phyloP scores from a whole-genome alignment of 805 yeast genomes.

The Wickerhamia fluorescens region DNA sequence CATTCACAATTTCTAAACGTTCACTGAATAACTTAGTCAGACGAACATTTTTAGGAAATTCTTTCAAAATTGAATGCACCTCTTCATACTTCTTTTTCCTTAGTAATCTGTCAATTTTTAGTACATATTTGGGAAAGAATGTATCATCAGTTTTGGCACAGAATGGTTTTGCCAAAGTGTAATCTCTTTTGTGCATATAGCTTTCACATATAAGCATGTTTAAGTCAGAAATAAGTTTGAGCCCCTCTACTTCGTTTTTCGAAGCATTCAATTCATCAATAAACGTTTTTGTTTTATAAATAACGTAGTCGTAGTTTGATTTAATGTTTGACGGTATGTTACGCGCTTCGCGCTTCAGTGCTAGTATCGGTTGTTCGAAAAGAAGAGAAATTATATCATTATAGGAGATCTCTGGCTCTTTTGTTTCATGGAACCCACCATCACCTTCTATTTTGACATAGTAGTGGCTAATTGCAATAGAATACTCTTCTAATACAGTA shows the following conservation, averaged over 20 bases:
- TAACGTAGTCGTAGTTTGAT: conserved; percentile 37
- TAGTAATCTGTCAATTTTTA: conserved; percentile 30
- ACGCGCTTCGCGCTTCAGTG: conserved; percentile 20
- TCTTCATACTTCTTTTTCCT: conserved; percentile 24
- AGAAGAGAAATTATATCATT: conserved; percentile 16
- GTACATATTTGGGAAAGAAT: conserved; percentile 35
- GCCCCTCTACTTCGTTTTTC: conserved; percentile 7
- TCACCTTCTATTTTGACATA: conserved; percentile 19
- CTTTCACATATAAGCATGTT: conserved; percentile 36
- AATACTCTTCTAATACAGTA: conserved; percentile 37
- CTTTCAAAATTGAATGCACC: conserved; percentile 32
- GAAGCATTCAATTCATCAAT: conserved; percentile 5
- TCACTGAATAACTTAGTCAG: conserved; percentile 32
- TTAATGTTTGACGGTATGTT: conserved; percentile 25
- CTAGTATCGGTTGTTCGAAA: conserved; percentile 19
- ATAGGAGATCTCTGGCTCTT: conserved; percentile 17
- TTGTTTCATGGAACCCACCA: conserved; percentile 8
- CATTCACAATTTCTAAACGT: conserved; percentile 24
- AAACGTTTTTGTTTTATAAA: conserved; percentile 28
- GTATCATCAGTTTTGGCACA: conserved; percentile 16
- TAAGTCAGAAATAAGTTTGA: conserved; percentile 23
- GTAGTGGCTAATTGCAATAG: conserved; percentile 25
- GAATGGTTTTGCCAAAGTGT: conserved; percentile 14
- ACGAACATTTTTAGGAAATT: conserved; percentile 27
- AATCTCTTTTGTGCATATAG: conserved; percentile 18